A percentile compares a stretch with the other conserved stretches of the same genome.
These are phyloP conservation scores for Annona squamosa DNA, from an alignment of 164 flowering plant species.

Conservation along the genomic window DNA sequence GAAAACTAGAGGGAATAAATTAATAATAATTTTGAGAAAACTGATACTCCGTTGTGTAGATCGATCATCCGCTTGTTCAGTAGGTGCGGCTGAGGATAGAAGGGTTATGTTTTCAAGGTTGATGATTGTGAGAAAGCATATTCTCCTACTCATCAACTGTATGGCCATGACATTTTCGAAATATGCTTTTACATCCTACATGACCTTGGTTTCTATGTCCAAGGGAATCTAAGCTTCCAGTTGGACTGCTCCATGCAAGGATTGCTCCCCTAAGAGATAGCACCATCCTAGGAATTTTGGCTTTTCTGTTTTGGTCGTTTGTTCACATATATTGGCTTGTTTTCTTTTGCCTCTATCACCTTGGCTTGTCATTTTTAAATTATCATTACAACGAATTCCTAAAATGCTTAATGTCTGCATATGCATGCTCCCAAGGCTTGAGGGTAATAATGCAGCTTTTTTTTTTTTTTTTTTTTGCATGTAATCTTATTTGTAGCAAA, in stretches of 20 bases:
- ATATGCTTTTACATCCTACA: not conserved
- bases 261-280: constrained; percentile 9
- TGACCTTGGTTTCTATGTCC: not conserved
- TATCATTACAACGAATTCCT: no score
- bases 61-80: not conserved
- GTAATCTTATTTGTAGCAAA: no score
- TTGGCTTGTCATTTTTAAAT: not conserved
- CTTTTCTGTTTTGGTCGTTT: constrained; percentile 3
- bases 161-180: not conserved
- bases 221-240: not conserved
- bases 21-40: no score
- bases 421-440: no score
- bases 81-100: not conserved
- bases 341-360: not conserved
- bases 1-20: no score
- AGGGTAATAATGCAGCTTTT: no score
- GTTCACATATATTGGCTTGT: not conserved
- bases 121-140: not conserved
- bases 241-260: constrained; percentile 2
- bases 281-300: constrained; percentile 6
- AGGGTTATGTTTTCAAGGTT: not conserved
- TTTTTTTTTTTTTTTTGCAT: no score
- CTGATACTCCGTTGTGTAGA: not conserved
- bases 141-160: not conserved
- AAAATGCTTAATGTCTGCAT: no score